Evolutionary conservation across 2,329 filamentous ascomycete genomes (phyloP).

Genomic region (Calonectria ilicicola): DNA sequence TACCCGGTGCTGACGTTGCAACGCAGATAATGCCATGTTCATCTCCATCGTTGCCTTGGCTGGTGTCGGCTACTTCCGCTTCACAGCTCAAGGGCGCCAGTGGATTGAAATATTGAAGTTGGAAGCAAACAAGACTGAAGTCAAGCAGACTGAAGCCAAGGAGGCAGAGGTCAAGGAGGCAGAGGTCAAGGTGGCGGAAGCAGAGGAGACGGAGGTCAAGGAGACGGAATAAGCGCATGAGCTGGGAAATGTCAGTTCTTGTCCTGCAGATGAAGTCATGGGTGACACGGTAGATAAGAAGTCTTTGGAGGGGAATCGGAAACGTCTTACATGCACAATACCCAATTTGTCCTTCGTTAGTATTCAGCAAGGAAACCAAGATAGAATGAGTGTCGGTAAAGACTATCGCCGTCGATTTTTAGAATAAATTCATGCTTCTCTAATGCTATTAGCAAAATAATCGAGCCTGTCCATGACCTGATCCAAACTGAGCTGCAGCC

Average conservation of each 20-base stretch:
- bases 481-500: neutral
- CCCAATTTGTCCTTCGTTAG: neutral
- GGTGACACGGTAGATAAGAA: neutral
- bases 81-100: constrained; percentile 46
- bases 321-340: neutral
- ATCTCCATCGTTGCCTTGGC: constrained; percentile 47
- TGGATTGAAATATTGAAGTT: constrained; percentile 40
- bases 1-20: neutral
- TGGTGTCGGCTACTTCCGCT: constrained; percentile 49
- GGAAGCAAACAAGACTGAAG: too few species aligned
- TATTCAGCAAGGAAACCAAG: neutral
- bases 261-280: neutral
- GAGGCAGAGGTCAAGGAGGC: too few species aligned
- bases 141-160: too few species aligned
- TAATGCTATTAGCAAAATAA: neutral
- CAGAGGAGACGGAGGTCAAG: constrained; percentile 32
- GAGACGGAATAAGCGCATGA: constrained; percentile 23
- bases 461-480: neutral
- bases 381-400: neutral
- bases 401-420: neutral
- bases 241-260: neutral
- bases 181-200: too few species aligned
- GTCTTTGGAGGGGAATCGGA: neutral
- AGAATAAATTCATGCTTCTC: neutral
- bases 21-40: constrained; percentile 51